Evolutionary conservation across 2,329 filamentous ascomycete species (phyloP).

Genomic region (Phyllosticta citriasiana): DNA sequence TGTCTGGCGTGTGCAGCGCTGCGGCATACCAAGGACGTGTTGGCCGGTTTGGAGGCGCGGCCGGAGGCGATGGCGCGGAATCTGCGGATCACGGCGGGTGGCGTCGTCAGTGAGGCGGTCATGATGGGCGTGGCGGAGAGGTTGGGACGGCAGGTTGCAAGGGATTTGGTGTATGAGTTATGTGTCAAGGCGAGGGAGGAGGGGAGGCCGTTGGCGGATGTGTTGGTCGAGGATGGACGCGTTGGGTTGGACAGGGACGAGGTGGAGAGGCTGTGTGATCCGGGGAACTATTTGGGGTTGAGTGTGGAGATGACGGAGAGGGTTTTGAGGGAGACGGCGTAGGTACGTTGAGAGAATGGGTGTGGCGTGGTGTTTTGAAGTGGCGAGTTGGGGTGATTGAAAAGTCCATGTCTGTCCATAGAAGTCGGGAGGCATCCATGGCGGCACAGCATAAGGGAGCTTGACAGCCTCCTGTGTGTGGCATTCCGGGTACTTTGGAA

Average conservation of each 20-base stretch:
- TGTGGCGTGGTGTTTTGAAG: too few relatives aligned
- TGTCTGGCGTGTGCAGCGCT: slow-evolving; percentile 17
- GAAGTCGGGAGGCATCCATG: too few relatives aligned
- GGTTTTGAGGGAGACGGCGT: not conserved
- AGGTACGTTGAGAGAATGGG: not conserved
- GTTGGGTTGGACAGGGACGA: slow-evolving; percentile 3
- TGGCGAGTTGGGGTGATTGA: too few relatives aligned
- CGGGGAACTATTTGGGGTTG: not conserved
- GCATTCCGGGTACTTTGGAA: too few relatives aligned
- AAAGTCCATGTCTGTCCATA: too few relatives aligned
- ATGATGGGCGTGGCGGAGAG: slow-evolving; percentile 28
- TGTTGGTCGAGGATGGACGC: slow-evolving; percentile 13
- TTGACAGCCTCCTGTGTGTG: too few relatives aligned
- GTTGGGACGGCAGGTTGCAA: slow-evolving; percentile 24
- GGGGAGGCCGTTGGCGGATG: slow-evolving; percentile 11
- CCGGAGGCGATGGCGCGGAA: slow-evolving; percentile 16
- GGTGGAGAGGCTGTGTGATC: not conserved
- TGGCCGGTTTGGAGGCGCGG: slow-evolving; percentile 20
- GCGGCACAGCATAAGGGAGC: too few relatives aligned
- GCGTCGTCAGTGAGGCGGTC: slow-evolving; percentile 29
- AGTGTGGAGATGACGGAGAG: slow-evolving; percentile 3
- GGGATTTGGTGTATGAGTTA: not conserved
- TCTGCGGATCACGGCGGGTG: slow-evolving; percentile 23
- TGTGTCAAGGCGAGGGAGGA: not conserved
- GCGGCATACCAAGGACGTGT: slow-evolving; percentile 17